Percentiles rank a stretch among this genome's conserved stretches.
Conservation (phyloP, 2,329 filamentous ascomycete species). For the Botryosphaeria agaves region DNA sequence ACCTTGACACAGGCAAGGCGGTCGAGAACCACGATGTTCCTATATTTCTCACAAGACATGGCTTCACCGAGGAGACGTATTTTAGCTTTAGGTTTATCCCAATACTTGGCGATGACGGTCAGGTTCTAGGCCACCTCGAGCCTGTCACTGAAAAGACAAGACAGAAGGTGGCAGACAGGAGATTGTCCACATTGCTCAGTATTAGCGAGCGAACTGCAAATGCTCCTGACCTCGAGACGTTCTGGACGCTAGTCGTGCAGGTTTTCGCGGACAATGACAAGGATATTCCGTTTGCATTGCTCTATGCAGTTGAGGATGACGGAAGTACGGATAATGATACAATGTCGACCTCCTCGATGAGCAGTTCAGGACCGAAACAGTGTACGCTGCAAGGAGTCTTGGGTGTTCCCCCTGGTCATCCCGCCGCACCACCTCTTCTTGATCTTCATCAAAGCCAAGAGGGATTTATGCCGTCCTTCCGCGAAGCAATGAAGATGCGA, state of each 20-base stretch:
- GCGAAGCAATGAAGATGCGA: conserved; percentile 12
- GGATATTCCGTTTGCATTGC: conserved; percentile 10
- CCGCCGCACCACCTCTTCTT: conserved; percentile 9
- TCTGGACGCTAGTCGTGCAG: conserved; percentile 10
- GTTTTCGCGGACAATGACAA: conserved; percentile 5
- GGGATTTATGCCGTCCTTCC: conserved; percentile 12
- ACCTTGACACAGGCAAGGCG: conserved; percentile 8
- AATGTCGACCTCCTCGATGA: conserved; percentile 2
- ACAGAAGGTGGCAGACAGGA: conserved; percentile 7
- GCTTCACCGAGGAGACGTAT: conserved; percentile 4
- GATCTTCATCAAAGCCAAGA: conserved; percentile 7
- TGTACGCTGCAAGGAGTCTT: conserved; percentile 10
- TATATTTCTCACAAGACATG: conserved; percentile 9
- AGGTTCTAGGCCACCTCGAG: conserved; percentile 5
- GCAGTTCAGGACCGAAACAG: conserved; percentile 4
- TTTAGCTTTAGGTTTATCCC: not conserved
- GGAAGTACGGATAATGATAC: conserved; percentile 5
- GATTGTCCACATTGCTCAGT: conserved; percentile 6
- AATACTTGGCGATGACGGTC: not conserved
- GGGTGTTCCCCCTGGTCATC: conserved; percentile 9
- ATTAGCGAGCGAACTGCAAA: conserved; percentile 6
- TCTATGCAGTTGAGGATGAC: conserved; percentile 7
- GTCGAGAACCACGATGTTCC: conserved; percentile 6
- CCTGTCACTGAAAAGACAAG: conserved; percentile 11
- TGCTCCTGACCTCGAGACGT: conserved; percentile 6